phyloP scores from a whole-genome alignment of 208 protist genomes.

The Trypanosoma theileri region DNA sequence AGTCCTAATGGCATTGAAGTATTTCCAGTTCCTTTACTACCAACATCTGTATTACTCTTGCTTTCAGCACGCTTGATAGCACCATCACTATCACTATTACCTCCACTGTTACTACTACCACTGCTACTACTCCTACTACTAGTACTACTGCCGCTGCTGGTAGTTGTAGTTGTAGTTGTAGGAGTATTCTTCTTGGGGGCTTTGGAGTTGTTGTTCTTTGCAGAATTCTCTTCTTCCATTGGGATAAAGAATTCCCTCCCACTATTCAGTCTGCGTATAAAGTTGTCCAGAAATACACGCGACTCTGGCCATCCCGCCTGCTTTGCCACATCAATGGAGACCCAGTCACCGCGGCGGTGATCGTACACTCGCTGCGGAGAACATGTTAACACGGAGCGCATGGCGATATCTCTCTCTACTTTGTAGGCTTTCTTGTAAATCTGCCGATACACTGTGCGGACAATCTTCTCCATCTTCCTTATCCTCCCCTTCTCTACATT shows the following conservation, averaged over 20 bases:
- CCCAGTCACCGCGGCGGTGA: conserved; percentile 54
- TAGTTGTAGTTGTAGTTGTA: neutral
- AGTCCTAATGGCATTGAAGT: neutral
- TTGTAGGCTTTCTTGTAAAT: conserved; percentile 55
- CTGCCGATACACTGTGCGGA: conserved; percentile 74
- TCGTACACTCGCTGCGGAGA: conserved; percentile 63
- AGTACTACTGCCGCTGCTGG: neutral
- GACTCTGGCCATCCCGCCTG: conserved; percentile 52
- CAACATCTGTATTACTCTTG: neutral
- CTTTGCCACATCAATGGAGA: conserved; percentile 44
- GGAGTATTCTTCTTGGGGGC: neutral
- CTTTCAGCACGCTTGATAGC: neutral
- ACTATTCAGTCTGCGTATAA: conserved; percentile 74
- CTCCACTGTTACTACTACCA: neutral
- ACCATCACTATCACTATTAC: neutral
- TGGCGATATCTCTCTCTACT: conserved; percentile 53
- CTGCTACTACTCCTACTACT: neutral
- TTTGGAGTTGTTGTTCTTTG: neutral
- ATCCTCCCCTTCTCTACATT: neutral
- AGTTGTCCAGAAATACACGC: conserved; percentile 64
- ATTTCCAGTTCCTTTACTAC: neutral
- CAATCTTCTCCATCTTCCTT: conserved; percentile 56
- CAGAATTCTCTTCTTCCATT: conserved; percentile 9
- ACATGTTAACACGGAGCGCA: conserved; percentile 65
- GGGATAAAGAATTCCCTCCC: conserved; percentile 68